Evolutionary conservation across 2,329 filamentous ascomycete species (phyloP).

Genomic region (Beauveria pseudobassiana): DNA sequence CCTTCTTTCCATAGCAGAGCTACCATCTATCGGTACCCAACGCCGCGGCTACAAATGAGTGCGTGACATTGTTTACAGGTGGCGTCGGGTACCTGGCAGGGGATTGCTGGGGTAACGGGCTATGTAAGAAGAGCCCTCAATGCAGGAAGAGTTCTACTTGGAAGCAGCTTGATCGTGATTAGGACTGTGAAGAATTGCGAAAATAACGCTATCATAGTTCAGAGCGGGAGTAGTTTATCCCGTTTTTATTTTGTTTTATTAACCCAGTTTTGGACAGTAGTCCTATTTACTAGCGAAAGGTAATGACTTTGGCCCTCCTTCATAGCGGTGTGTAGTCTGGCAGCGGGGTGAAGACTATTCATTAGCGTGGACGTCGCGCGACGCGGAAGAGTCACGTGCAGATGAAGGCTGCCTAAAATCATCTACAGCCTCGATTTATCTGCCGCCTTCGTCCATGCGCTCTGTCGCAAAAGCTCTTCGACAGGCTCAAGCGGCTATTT

Average conservation of each 20-base stretch:
- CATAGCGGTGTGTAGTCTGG: neutral
- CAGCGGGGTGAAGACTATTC: neutral
- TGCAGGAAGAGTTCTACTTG: neutral
- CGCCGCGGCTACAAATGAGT: neutral
- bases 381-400: conserved; percentile 9
- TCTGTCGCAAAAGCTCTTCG: too few species aligned
- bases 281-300: too few species aligned
- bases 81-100: neutral
- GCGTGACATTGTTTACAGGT: neutral
- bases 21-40: neutral
- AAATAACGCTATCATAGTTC: too few species aligned
- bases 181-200: too few species aligned
- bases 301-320: neutral
- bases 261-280: too few species aligned
- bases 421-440: neutral
- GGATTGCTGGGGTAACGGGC: conserved; percentile 10
- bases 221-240: too few species aligned
- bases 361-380: neutral
- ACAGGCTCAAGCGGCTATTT: too few species aligned
- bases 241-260: too few species aligned
- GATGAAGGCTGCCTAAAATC: conserved; percentile 10
- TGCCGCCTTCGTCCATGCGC: neutral
- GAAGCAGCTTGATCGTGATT: neutral
- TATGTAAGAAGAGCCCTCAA: neutral
- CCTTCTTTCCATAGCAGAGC: neutral